Evolutionary conservation across 129 eudicot genomes (phyloP).

Genomic region (Flaveria linearis): DNA sequence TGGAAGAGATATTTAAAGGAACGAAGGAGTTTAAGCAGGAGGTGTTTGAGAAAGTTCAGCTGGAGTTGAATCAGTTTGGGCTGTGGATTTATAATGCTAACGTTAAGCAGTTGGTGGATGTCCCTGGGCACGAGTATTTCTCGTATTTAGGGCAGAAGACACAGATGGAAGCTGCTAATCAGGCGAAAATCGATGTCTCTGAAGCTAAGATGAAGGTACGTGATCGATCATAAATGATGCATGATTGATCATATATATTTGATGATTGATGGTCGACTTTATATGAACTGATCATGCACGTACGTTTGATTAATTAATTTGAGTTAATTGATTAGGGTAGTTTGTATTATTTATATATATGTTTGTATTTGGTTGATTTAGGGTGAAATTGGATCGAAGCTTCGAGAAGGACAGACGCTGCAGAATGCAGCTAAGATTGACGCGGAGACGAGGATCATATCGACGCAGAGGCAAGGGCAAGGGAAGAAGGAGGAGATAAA

Average conservation of each 20-base stretch:
- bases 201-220: constrained; percentile 66
- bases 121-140: constrained; percentile 66
- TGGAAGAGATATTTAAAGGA: constrained; percentile 64
- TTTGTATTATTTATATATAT: no score
- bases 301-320: no score
- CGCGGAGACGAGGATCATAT: constrained; percentile 66
- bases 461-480: constrained; percentile 53
- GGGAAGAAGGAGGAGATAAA: constrained; percentile 63
- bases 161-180: constrained; percentile 73
- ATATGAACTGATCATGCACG: not conserved
- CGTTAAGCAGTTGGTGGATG: constrained; percentile 65
- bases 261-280: not conserved
- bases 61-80: constrained; percentile 63
- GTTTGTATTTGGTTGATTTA: constrained; percentile 28
- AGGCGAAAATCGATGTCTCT: constrained; percentile 63
- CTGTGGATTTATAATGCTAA: constrained; percentile 61
- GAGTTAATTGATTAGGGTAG: no score
- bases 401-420: constrained; percentile 52
- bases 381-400: constrained; percentile 74
- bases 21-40: constrained; percentile 61
- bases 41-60: constrained; percentile 58
- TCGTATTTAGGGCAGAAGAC: constrained; percentile 68
- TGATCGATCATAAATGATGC: not conserved
- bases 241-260: no score
- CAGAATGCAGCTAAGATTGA: constrained; percentile 82